Base-by-base conservation (phyloP, 495 filamentous ascomycete genomes). In the Cercophora samala region DNA sequence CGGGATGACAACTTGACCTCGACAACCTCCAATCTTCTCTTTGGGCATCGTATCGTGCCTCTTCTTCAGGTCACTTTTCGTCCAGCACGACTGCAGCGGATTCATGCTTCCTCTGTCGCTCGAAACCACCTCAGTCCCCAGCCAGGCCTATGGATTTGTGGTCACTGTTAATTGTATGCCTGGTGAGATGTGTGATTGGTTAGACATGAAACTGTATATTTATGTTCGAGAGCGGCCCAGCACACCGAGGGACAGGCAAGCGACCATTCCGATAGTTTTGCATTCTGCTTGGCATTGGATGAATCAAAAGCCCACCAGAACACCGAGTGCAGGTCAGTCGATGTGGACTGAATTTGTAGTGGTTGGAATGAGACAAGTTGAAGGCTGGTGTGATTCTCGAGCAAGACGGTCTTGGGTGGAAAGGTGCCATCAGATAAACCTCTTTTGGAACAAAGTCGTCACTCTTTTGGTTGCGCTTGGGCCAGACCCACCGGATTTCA, bases 61-160 rank as follows among this genome's bases (percentile, higher is more conserved):
- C 37, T 66, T 66, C 2, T 81, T 61, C 80, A 87, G 71, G 81
- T 78, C 73, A 79, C 79, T 79, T 84, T 89, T 77, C 84, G 87
- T 55, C 77, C 76, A 83, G 78, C 77, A 78, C 65, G 75, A 77
- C 67, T 76, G 74, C 51, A 62, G 19, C 5, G 53, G 29, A 22
- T 66, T 63, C 4, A 15, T 6, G 58, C 75, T 83, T 58, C 73
- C 74, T 62, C 74, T 75, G n/a, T 52, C 0, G 21, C 15, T 46
- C 2, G 11, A 13, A 17, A 46, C 37, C 9, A 72, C 69, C 29
- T 8, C 8, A 32, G 37, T 11, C 37, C 8, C 3, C 1, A 46
- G 37, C 5, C 37, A 46, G 1, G 15, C 37, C 6, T 5, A 13
- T 46, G 0, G 5, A 17, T 11, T 1, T 9, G 13, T 46, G 37